Evolutionary conservation across 208 protist genomes (phyloP), one percentile per base, ranked within the genome.

Genomic region (Leishmania amazonensis): DNA sequence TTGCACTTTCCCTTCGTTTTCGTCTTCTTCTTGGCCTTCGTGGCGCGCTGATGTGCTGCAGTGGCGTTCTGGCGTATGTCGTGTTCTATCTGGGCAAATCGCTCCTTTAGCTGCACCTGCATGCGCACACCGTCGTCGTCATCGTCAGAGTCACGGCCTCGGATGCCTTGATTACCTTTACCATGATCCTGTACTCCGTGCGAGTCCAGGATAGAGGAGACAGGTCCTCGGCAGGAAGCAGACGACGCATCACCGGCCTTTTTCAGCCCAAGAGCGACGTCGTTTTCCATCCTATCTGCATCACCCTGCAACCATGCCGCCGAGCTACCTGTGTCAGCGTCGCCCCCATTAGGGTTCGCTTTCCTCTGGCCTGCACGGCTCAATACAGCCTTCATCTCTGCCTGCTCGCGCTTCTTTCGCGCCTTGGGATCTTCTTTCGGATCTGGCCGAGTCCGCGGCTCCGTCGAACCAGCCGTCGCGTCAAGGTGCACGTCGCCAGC

Each of bases 41-140:
- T 82, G 6, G 73, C 78, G 17, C 65, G 71, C 21, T 79, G 77
- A 1, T 60, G 75, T 24, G 71, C 75, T 35, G 64, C 68, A 19
- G 62, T 65, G 21, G 62, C 80, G 49, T 87, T 71, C 31, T 76
- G 51, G 6, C 53, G 35, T 28, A 78, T 75, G 51, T 83, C 80
- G 42, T 81, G 78, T 45, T 83, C 84, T 49, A 85, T 79, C 35
- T 85, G 76, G 38, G 78, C 78, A 76, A 85, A 81, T 49, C 82
- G 82, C 1, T 80, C 65, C 6, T 73, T 64, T 51, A 85, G 49
- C n/a, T 65, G 71, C n/a, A 60, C 57, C 15, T 85, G 82, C 60
- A 85, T 70, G 40, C 40, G 71, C 35, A 31, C 77, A 24, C 71
- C 82, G 64, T 85, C 82, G 64, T 85, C 82, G 31, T 85, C 82